Conservation (phyloP, 1,284 basidiomycete species). For the Sporisorium scitamineum region DNA sequence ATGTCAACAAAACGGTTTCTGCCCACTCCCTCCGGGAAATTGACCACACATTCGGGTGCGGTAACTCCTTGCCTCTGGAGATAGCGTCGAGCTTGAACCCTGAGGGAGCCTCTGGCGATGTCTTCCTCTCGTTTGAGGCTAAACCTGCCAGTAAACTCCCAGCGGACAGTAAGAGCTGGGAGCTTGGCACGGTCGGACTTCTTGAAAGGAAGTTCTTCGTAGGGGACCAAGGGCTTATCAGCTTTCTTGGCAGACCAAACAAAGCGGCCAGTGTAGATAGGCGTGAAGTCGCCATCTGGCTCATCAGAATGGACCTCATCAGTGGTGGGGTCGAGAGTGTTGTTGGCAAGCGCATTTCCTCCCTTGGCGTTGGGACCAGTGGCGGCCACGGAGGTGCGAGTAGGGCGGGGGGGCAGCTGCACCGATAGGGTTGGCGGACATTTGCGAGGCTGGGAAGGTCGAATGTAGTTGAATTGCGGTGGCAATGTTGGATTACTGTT, state of each 20-base stretch:
- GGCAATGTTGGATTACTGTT: too few relatives aligned
- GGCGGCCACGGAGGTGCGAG: too few relatives aligned
- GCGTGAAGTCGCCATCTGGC: not conserved
- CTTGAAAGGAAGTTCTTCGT: not conserved
- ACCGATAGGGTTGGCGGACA: too few relatives aligned
- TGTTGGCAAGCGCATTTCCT: too few relatives aligned
- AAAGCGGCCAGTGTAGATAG: not conserved
- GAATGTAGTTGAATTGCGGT: too few relatives aligned
- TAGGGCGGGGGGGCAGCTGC: too few relatives aligned
- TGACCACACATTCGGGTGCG: not conserved
- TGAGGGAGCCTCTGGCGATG: not conserved
- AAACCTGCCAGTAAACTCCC: not conserved
- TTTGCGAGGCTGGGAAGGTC: too few relatives aligned
- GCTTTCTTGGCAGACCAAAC: not conserved
- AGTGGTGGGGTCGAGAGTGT: too few relatives aligned
- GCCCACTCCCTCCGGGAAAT: not conserved
- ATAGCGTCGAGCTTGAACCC: not conserved
- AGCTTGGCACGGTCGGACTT: not conserved
- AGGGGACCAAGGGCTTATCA: not conserved
- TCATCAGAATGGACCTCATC: too few relatives aligned
- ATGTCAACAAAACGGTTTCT: not conserved
- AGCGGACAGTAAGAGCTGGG: not conserved
- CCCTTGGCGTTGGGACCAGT: too few relatives aligned
- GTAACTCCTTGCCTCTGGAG: not conserved
- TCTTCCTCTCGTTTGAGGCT: not conserved